Evolutionary conservation across 176 grass and related monocot genomes (phyloP).

Genomic region (Oryza coarctata): DNA sequence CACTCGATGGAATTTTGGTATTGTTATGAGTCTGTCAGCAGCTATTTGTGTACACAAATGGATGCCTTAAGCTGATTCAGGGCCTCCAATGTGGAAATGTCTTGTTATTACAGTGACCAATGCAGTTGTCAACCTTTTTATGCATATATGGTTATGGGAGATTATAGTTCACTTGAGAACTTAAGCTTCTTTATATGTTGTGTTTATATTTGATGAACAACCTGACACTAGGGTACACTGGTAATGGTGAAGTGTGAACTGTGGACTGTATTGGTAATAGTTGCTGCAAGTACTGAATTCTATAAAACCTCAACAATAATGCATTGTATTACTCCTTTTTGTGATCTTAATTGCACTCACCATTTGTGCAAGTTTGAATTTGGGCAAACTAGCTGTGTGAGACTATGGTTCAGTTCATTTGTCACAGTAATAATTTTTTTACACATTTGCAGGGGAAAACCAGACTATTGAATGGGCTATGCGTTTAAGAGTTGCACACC

Average conservation of each 20-base stretch:
- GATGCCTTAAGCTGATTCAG: not conserved
- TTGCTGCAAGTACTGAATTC: not conserved
- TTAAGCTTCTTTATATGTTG: not conserved
- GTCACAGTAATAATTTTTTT: slow-evolving; percentile 5
- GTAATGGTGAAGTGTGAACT: not conserved
- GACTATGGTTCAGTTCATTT: slow-evolving; percentile 18
- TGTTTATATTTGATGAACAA: not conserved
- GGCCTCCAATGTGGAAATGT: not conserved
- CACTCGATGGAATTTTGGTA: not conserved
- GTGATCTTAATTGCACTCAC: not conserved
- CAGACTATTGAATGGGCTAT: slow-evolving; percentile 99
- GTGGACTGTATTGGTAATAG: not conserved
- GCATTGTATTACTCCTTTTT: not conserved
- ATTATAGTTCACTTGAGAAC: not conserved
- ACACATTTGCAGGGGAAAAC: slow-evolving; percentile 79
- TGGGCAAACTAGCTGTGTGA: not conserved
- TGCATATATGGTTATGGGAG: not conserved
- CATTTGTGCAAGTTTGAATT: slow-evolving; percentile 4
- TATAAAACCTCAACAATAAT: not conserved
- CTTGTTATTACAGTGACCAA: not conserved
- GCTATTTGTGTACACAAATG: not conserved
- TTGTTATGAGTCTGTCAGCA: not conserved
- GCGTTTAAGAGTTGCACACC: slow-evolving; percentile 86
- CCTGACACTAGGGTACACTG: not conserved
- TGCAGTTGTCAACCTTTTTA: not conserved